A percentile compares a stretch with the other conserved stretches of the same genome.
Evolutionary conservation across 345 rosid genomes (phyloP).

Genomic region (Chamaenerion angustifolium): DNA sequence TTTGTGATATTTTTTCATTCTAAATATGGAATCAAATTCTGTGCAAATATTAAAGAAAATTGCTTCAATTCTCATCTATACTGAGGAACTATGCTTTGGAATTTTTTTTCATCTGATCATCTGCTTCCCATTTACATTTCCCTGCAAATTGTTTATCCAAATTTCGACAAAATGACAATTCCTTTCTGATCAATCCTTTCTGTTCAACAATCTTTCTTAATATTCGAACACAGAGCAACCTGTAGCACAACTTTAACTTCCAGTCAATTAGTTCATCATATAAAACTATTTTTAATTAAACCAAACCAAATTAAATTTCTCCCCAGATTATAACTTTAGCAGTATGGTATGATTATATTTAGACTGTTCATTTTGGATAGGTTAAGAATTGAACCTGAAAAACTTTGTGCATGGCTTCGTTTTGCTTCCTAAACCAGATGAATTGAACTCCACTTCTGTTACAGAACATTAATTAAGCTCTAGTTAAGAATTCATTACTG

Average conservation of each 20-base stretch:
- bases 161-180: conserved; percentile 17
- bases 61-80: conserved; percentile 11
- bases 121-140: conserved; percentile 30
- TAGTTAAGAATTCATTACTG: conserved; percentile 32
- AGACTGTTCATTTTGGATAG: conserved; percentile 37
- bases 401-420: conserved; percentile 96
- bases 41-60: conserved; percentile 1
- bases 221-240: conserved; percentile 42
- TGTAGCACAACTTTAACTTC: conserved; percentile 53
- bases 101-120: conserved; percentile 12
- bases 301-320: conserved; percentile 13
- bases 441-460: conserved; percentile 69
- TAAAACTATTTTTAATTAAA: conserved; percentile 23
- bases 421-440: conserved; percentile 91
- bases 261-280: conserved; percentile 51
- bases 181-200: conserved; percentile 30
- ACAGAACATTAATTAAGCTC: conserved; percentile 55
- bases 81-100: conserved; percentile 9
- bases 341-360: conserved; percentile 30
- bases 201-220: conserved; percentile 36
- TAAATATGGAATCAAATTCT: background rate
- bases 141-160: conserved; percentile 30
- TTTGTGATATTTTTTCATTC: background rate
- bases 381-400: conserved; percentile 86
- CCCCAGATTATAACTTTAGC: conserved; percentile 17